A percentile compares a stretch with the other conserved stretches of the same genome.
Conservation (phyloP, 176 grass and related monocot genomes). For the Oryza coarctata region DNA sequence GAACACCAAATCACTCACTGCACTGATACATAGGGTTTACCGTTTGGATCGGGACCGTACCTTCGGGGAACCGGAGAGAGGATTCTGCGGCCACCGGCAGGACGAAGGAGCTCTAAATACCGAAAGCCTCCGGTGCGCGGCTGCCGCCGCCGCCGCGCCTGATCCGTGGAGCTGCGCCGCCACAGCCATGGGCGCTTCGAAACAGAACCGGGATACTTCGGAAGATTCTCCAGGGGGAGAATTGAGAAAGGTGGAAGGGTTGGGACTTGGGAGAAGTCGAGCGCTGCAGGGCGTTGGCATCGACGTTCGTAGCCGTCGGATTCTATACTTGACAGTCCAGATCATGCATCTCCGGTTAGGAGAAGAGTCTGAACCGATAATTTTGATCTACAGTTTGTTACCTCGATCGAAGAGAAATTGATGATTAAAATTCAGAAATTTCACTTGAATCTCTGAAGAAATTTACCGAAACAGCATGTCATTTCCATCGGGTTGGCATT, state of each 20-base stretch:
- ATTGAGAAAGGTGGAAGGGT: neutral
- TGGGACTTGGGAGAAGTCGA: neutral
- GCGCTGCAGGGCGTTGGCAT: neutral
- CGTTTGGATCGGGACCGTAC: conserved; percentile 3
- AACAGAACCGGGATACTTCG: neutral
- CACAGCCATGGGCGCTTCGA: conserved; percentile 38
- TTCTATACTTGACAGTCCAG: neutral
- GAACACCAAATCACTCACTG: neutral
- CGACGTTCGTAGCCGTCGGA: neutral
- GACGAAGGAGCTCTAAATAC: conserved; percentile 1
- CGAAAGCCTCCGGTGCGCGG: neutral
- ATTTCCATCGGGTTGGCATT: too few species aligned
- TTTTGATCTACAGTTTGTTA: too few species aligned
- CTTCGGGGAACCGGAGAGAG: conserved; percentile 21
- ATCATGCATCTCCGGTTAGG: too few species aligned
- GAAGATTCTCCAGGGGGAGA: neutral
- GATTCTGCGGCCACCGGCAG: neutral
- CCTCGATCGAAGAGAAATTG: too few species aligned
- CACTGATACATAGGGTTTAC: conserved; percentile 1
- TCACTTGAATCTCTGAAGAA: too few species aligned
- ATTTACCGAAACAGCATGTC: too few species aligned
- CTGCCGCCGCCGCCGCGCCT: conserved; percentile 1
- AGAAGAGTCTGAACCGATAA: too few species aligned
- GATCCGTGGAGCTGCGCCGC: conserved; percentile 44
- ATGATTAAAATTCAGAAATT: too few species aligned